Conservation (phyloP, 495 filamentous ascomycete genomes). For the Annulohypoxylon bovei region DNA sequence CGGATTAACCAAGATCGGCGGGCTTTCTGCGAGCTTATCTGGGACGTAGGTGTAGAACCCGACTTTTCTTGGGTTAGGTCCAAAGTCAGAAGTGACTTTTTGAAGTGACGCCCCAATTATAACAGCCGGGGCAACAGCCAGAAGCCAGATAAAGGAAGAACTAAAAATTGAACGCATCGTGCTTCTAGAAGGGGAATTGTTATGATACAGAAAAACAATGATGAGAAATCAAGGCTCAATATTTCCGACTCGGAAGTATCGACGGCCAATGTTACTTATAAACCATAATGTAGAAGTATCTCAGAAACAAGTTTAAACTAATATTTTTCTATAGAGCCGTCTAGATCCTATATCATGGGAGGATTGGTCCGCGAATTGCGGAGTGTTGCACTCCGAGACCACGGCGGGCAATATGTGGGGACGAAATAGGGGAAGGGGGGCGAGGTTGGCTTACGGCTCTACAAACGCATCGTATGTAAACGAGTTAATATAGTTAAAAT, state of each 20-base stretch:
- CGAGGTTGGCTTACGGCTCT: not conserved
- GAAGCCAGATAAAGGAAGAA: constrained; percentile 11
- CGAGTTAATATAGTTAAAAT: not conserved
- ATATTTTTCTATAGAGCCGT: not conserved
- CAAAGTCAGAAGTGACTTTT: constrained; percentile 51
- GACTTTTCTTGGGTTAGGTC: constrained; percentile 61
- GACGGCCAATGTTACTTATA: not conserved
- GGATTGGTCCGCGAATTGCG: constrained; percentile 17
- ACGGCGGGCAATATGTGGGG: constrained; percentile 13
- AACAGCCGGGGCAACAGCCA: constrained; percentile 18
- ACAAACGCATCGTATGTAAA: not conserved
- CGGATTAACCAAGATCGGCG: constrained; percentile 66
- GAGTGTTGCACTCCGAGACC: constrained; percentile 27
- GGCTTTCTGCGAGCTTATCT: constrained; percentile 58
- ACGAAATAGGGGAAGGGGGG: constrained; percentile 7
- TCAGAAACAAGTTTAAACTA: not conserved
- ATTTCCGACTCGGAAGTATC: not conserved
- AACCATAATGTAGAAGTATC: not conserved
- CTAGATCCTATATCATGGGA: constrained; percentile 10
- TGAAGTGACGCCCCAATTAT: constrained; percentile 41
- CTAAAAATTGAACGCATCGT: constrained; percentile 16
- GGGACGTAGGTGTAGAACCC: constrained; percentile 67
- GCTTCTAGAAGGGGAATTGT: not conserved
- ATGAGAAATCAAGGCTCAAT: not conserved
- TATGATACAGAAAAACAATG: not conserved